These are phyloP conservation scores for Fusarium tupiense DNA, from an alignment of 2,329 filamentous ascomycete genomes.

Conservation along the genomic window DNA sequence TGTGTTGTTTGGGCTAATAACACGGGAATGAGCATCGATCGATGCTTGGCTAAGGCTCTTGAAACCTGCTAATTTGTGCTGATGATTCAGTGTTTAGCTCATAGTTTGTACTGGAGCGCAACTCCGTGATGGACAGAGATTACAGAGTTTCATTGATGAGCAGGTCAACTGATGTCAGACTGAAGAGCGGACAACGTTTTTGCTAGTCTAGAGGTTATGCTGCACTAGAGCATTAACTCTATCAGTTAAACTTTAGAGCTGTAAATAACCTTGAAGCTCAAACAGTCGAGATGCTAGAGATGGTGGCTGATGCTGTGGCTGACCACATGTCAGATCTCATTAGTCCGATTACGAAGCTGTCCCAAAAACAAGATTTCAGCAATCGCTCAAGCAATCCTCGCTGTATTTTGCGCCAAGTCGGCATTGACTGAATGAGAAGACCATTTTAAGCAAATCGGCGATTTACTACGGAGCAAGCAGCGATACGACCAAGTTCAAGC, in stretches of 20 bases:
- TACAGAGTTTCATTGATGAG: neutral
- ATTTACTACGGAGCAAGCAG: neutral
- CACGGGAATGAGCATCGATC: conserved; percentile 4
- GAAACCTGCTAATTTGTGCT: conserved; percentile 7
- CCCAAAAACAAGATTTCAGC: conserved; percentile 1
- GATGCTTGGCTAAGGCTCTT: neutral
- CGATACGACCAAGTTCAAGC: neutral
- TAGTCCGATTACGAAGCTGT: neutral
- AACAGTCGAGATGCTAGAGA: neutral
- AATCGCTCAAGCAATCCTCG: neutral
- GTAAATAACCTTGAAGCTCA: conserved; percentile 8
- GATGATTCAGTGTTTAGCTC: conserved; percentile 22
- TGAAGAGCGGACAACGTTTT: too few species aligned
- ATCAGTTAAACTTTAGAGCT: conserved; percentile 4
- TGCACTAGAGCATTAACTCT: neutral
- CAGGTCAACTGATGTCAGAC: neutral
- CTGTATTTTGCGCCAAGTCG: neutral
- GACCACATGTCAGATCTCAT: neutral
- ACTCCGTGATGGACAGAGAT: neutral
- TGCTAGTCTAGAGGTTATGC: neutral
- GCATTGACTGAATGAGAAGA: neutral
- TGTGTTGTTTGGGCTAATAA: neutral
- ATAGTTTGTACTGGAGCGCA: neutral
- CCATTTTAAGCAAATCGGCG: neutral
- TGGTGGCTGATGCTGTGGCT: conserved; percentile 8